A percentile compares a stretch with the other conserved stretches of the same genome.
Conservation (phyloP, 2,329 filamentous ascomycete genomes). For the Aaosphaeria pasadenensis region DNA sequence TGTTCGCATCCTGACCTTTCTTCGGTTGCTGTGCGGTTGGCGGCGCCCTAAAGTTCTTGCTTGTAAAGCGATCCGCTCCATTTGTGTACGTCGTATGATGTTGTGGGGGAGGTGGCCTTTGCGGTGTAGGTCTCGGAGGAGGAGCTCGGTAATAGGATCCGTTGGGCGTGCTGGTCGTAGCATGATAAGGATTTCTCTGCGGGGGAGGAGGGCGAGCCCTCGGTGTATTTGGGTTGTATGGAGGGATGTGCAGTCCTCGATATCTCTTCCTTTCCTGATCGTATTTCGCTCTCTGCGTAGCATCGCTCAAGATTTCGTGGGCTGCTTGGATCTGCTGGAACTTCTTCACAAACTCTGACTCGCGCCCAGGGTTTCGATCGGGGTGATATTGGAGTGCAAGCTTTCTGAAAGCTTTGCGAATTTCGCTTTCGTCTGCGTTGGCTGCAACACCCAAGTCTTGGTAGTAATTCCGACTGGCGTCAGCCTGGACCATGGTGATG, state of each 20-base stretch:
- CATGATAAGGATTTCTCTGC: conserved; percentile 38
- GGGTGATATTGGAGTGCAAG: conserved; percentile 84
- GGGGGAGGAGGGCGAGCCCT: conserved; percentile 43
- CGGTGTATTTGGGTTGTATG: conserved; percentile 39
- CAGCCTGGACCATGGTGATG: conserved; percentile 63
- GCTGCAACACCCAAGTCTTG: conserved; percentile 72
- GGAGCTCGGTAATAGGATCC: conserved; percentile 31
- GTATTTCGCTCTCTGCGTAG: conserved; percentile 58
- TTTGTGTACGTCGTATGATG: conserved; percentile 29
- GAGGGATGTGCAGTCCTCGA: conserved; percentile 22
- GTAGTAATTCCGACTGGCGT: conserved; percentile 76
- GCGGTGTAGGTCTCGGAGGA: conserved; percentile 19
- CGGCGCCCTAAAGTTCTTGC: conserved; percentile 39
- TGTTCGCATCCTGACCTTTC: conserved; percentile 39
- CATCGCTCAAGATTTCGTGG: conserved; percentile 70
- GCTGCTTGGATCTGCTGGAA: conserved; percentile 87
- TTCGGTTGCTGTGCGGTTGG: conserved; percentile 30
- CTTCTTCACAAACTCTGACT: conserved; percentile 73
- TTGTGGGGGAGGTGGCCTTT: conserved; percentile 13
- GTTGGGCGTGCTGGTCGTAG: conserved; percentile 32
- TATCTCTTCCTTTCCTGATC: conserved; percentile 58
- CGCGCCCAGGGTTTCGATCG: conserved; percentile 81
- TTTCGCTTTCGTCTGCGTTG: conserved; percentile 67
- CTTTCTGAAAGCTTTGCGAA: conserved; percentile 84
- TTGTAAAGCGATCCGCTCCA: conserved; percentile 44